Evolutionary conservation across 345 rosid species (phyloP).

Genomic region (Camelina neglecta): DNA sequence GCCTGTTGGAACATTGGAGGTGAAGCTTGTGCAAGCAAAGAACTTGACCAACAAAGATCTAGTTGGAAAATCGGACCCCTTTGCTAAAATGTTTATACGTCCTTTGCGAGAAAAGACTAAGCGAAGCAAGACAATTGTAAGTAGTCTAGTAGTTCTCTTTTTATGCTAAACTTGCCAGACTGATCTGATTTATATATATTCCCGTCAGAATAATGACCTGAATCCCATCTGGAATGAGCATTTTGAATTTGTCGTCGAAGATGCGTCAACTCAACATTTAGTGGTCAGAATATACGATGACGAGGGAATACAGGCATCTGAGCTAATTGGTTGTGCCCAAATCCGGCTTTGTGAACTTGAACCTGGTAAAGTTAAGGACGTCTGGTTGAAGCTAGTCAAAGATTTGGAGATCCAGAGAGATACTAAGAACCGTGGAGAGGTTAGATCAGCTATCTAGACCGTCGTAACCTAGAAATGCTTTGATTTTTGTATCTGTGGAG

Average conservation of each 20-base stretch:
- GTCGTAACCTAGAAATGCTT: not conserved
- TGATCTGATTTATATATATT: constrained; percentile 24
- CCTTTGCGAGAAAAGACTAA: constrained; percentile 80
- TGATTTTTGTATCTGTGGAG: constrained; percentile 4
- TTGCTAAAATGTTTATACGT: constrained; percentile 74
- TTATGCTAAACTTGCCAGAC: constrained; percentile 18
- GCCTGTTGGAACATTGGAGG: constrained; percentile 90
- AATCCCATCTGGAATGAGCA: constrained; percentile 99
- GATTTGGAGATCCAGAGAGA: constrained; percentile 98
- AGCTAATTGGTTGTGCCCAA: constrained; percentile 89
- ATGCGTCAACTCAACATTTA: constrained; percentile 88
- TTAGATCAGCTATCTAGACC: constrained; percentile 37
- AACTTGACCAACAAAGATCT: constrained; percentile 91
- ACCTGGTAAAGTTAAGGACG: constrained; percentile 99
- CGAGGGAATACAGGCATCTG: constrained; percentile 92
- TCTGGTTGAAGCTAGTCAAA: constrained; percentile 96
- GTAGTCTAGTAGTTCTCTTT: constrained; percentile 34
- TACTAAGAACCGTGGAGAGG: constrained; percentile 90
- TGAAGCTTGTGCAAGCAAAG: constrained; percentile 98
- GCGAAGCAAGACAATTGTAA: constrained; percentile 85
- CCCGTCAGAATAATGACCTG: constrained; percentile 81
- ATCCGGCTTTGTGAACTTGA: constrained; percentile 74
- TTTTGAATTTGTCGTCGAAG: constrained; percentile 88
- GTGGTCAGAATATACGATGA: constrained; percentile 86
- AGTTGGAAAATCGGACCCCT: constrained; percentile 98